These are phyloP conservation scores for Lathyrus aphaca DNA, from an alignment of 306 rosid genomes.

Conservation along the genomic window DNA sequence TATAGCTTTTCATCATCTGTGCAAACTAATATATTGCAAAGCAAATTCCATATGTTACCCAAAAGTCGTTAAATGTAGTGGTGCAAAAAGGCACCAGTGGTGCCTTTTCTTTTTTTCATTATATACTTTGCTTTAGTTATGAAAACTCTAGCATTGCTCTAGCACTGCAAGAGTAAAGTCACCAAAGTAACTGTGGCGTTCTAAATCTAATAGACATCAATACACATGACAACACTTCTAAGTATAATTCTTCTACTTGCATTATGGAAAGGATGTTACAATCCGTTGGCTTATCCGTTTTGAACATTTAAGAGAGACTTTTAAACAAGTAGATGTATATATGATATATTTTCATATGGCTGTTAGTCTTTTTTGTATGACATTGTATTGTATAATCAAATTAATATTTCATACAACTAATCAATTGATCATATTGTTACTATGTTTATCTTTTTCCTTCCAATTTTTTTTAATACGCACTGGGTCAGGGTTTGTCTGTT, in stretches of 20 bases:
- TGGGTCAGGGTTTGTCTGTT: neutral
- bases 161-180: conserved; percentile 12
- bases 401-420: neutral
- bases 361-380: neutral
- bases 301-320: conserved; percentile 17
- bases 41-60: conserved; percentile 11
- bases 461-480: neutral
- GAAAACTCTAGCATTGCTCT: conserved; percentile 25
- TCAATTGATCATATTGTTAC: neutral
- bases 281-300: neutral
- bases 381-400: conserved; percentile 13
- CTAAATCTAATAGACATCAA: conserved; percentile 8
- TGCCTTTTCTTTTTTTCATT: conserved; percentile 3
- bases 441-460: neutral
- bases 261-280: neutral
- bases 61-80: neutral
- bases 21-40: conserved; percentile 21
- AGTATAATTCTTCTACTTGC: neutral
- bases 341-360: neutral
- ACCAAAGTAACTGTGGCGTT: neutral
- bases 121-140: conserved; percentile 16
- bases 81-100: neutral
- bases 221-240: neutral
- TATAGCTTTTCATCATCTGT: conserved; percentile 22
- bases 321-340: conserved; percentile 6